phyloP scores from a whole-genome alignment of 2,329 filamentous ascomycete genomes.

The Beauveria sp. region DNA sequence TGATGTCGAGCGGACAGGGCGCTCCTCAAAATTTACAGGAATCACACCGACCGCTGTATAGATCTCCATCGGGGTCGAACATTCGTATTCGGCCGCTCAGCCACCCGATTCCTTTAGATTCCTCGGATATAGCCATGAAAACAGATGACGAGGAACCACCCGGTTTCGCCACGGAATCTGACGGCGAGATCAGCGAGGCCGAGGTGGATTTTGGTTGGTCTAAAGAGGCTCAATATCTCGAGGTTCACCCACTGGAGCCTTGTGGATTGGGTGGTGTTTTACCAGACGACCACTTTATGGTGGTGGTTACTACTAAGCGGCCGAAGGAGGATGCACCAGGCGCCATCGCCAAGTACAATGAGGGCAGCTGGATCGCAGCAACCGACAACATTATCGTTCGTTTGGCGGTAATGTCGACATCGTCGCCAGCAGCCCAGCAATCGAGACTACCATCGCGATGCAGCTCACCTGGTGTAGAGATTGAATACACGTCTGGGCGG shows the following conservation, averaged over 20 bases:
- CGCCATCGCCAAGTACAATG: not conserved
- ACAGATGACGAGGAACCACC: constrained; percentile 23
- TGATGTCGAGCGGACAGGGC: constrained; percentile 38
- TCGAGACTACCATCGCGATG: constrained; percentile 1
- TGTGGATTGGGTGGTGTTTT: constrained; percentile 52
- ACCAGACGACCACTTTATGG: constrained; percentile 57
- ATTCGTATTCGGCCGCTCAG: constrained; percentile 43
- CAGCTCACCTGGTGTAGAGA: constrained; percentile 23
- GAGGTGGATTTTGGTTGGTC: constrained; percentile 42
- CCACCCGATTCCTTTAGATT: constrained; percentile 14
- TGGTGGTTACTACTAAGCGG: constrained; percentile 45
- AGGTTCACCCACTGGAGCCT: constrained; percentile 39
- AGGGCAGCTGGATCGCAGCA: constrained; percentile 20
- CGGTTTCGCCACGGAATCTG: constrained; percentile 27
- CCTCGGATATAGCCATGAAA: constrained; percentile 19
- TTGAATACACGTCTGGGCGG: constrained; percentile 37
- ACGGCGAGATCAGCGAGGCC: constrained; percentile 28
- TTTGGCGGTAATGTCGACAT: constrained; percentile 34
- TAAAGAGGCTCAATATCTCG: constrained; percentile 30
- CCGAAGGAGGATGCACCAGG: constrained; percentile 21
- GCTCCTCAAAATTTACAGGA: constrained; percentile 15
- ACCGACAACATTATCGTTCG: constrained; percentile 35
- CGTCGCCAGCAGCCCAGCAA: constrained; percentile 22
- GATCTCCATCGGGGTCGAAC: constrained; percentile 44
- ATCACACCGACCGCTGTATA: constrained; percentile 22